Evolutionary conservation across 768 basidiomycete genomes (phyloP), one percentile per base, ranked within the genome.

Genomic region (Filobasidium wieringae): DNA sequence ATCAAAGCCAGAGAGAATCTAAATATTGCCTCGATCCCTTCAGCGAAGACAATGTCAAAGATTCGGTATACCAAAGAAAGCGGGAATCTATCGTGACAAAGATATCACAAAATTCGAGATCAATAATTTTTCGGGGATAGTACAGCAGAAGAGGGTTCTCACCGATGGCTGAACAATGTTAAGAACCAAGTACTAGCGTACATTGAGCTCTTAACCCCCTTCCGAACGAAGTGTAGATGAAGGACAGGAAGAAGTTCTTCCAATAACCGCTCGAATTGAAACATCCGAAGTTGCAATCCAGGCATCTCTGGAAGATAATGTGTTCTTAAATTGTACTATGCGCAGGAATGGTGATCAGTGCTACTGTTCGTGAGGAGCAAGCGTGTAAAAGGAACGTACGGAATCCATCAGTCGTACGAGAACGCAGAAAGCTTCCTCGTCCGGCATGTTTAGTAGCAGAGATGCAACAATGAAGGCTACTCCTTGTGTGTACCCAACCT

Each of bases 231-330:
- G 73, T 97, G 95, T 24, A 93, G 77, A 67, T 97, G 90, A 6
- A 97, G 77, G 4, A 92, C 87, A 4, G 95, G 95, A 3, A 96
- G 76, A 9, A 93, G 69, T 63, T 99, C 95, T 70, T 99, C 95
- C 41, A 95, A 76, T 50, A 96, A 76, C 29, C 92, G 86, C 71
- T 97, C 95, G 74, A 97, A 96, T 83, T 99, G 79, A 68, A 77
- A 80, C 17, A 99, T 80, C 22, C 93, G 88, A 40, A 91, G 76
- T 70, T 97, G 95, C 5, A 99, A 73, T 64, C 90, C 93, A 0
- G 95, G 95, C 95, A 99, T 99, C 68, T 99, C 93, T 3, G 95
- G 92, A n/a, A 96, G 78, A 75, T 91, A 99, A 75, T 96, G 93
- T 0, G 90, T 90, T 41, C 93, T 83, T 2, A 97, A 79, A 72